Base-by-base conservation (phyloP, 805 yeast genomes). In the Grigorovia yakushimaensis region DNA sequence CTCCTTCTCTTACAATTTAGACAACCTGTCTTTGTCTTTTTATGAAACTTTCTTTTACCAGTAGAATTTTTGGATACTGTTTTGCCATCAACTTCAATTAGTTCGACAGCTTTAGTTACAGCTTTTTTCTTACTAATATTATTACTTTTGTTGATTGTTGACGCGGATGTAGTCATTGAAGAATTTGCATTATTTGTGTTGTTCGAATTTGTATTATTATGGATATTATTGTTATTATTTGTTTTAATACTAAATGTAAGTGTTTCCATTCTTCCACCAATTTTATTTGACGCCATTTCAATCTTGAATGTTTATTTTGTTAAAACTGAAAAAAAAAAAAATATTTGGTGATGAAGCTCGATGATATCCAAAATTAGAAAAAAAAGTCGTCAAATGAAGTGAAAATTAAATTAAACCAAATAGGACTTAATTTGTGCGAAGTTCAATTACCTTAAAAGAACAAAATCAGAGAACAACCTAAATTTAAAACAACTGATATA, bases 21-120 rank as follows among this genome's bases (percentile, higher is more conserved):
- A 67, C 98, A 89, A 0, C 98, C 98, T 48, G 79, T 77, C 48
- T 95, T 77, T 35, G 95, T 84, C 65, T 91, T 91, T 50, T 81
- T 84, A 62, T 91, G 98, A 58, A 83, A 91, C 58, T 86, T 84
- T 41, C 97, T 74, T 66, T 88, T 89, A 5, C 84, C 87, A 0
- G 81, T 77, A 0, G 84, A 68, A 0, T 69, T 64, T 49, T 58
- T 66, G 42, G 68, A 65, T 7, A 66, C 72, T 39, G 59, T 65
- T 50, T 70, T 69, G 5, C 73, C 72, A 47, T 67, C 69, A 15
- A 66, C 59, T 45, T 67, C 68, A 19, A 67, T 57, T n/a, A 68
- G 57, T 41, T 65, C 69, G 6, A 61, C 55, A 8, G 36, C 7
- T 21, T 39, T 39, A 21, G 6, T 9, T 19, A 39, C 24, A 4